Percentiles rank a stretch among this genome's conserved stretches.
Evolutionary conservation across 2,329 filamentous ascomycete genomes (phyloP).

Genomic region (Penicillium hordei): DNA sequence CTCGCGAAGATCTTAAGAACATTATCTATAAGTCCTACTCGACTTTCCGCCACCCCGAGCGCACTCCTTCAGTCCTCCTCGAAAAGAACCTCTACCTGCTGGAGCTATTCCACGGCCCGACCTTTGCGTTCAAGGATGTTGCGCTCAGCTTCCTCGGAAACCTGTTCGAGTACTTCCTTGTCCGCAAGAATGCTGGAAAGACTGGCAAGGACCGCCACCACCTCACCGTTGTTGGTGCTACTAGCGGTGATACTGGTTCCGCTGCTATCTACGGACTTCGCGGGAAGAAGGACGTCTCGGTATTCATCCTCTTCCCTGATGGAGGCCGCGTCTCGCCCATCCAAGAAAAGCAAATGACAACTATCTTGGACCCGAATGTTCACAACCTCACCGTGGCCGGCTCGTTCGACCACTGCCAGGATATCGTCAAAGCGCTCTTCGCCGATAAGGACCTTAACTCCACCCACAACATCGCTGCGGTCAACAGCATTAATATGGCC

Average conservation of each 20-base stretch:
- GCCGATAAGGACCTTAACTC: slow-evolving; percentile 80
- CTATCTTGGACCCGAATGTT: slow-evolving; percentile 79
- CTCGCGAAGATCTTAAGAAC: slow-evolving; percentile 71
- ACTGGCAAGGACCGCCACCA: slow-evolving; percentile 65
- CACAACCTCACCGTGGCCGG: slow-evolving; percentile 88
- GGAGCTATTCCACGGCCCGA: slow-evolving; percentile 95
- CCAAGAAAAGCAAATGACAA: slow-evolving; percentile 97
- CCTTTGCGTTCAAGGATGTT: slow-evolving; percentile 92
- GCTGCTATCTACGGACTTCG: slow-evolving; percentile 93
- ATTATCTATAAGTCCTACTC: slow-evolving; percentile 85
- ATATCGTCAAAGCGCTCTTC: slow-evolving; percentile 92
- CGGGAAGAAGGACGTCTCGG: slow-evolving; percentile 94
- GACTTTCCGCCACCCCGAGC: slow-evolving; percentile 68
- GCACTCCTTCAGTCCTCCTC: slow-evolving; percentile 74
- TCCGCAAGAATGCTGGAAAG: slow-evolving; percentile 46
- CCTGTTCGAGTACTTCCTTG: slow-evolving; percentile 60
- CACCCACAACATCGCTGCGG: slow-evolving; percentile 79
- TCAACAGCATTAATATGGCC: slow-evolving; percentile 97
- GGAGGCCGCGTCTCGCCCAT: slow-evolving; percentile 77
- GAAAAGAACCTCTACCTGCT: slow-evolving; percentile 75
- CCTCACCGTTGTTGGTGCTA: slow-evolving; percentile 82
- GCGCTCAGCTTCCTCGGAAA: slow-evolving; percentile 96
- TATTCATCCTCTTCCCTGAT: slow-evolving; percentile 92
- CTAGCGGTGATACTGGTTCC: slow-evolving; percentile 83
- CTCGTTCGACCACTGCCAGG: slow-evolving; percentile 96